These are phyloP conservation scores for Salix udensis DNA, from an alignment of 345 rosid species.

Conservation along the genomic window DNA sequence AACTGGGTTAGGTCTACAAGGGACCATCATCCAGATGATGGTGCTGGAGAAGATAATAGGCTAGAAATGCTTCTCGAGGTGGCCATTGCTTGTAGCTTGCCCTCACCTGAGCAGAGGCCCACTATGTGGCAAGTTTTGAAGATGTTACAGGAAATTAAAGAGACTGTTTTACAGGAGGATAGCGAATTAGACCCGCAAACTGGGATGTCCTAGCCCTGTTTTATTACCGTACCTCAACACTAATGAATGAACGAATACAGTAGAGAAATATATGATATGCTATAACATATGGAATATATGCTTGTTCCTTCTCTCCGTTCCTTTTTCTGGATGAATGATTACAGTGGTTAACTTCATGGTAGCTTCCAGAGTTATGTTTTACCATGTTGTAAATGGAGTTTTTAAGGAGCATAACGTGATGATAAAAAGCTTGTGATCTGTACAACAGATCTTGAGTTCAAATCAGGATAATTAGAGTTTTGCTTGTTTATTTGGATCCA, in stretches of 20 bases:
- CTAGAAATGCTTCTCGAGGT: conserved; percentile 75
- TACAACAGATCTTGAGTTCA: too few species aligned
- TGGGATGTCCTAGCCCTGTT: conserved; percentile 19
- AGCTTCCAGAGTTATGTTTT: background rate
- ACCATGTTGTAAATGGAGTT: background rate
- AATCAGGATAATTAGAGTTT: too few species aligned
- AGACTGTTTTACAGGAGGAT: conserved; percentile 56
- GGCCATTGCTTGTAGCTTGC: conserved; percentile 56
- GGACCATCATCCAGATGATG: conserved; percentile 39
- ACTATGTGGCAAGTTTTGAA: conserved; percentile 96
- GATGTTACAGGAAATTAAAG: conserved; percentile 89
- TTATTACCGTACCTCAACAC: background rate
- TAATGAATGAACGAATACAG: background rate
- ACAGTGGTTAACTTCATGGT: background rate
- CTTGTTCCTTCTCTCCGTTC: background rate
- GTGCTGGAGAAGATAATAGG: conserved; percentile 46
- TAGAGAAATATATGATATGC: background rate
- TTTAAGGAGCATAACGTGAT: too few species aligned
- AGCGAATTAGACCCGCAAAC: conserved; percentile 36
- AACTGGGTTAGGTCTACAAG: conserved; percentile 59
- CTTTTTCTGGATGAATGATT: background rate
- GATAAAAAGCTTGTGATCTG: too few species aligned
- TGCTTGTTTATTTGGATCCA: too few species aligned
- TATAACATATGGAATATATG: background rate
- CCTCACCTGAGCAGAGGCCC: conserved; percentile 83